Evolutionary conservation across 208 protist genomes (phyloP), one percentile per base, ranked within the genome.

Genomic region (Leishmania major): DNA sequence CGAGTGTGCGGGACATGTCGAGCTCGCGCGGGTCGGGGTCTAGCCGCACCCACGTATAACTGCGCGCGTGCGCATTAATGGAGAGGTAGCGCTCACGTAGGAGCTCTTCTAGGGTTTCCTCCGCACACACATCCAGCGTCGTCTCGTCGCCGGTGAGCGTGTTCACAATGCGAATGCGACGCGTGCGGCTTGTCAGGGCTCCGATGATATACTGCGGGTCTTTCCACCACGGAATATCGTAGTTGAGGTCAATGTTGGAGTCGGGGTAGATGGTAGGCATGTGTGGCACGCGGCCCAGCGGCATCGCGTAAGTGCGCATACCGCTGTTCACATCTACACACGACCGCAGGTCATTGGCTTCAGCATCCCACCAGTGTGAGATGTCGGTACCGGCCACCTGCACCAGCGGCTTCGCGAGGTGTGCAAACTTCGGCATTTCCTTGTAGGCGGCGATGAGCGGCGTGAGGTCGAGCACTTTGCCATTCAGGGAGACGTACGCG

Each of bases 21-120:
- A 98, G 88, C 62, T 91, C 92, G 10, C 94, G 87, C 15, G 89
- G 86, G 35, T 94, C 90, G 0, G 89, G 90, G 69, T 95, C 92
- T 28, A 97, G 88, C 43, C 95, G 88, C 79, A 93, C 95, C 97
- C 97, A 99, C 17, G 96, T 98, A 88, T 99, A 99, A 77, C 95
- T 98, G 35, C 89, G 81, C 37, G 97, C 97, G 84, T 99, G 97
- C 13, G 94, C 92, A 75, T 99, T 99, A 82, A 95, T 83, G 28
- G 51, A 64, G n/a, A 98, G 79, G 80, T 96, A 99, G 40, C 97
- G 85, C 67, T 94, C 93, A n/a, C 85, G 79, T n/a, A 97, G 78
- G 73, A 99, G 98, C 62, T 99, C 94, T n/a, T 83, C 73, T 3
- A 99, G 81, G 22, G 95, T 98, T 78, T 99, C 95, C 88, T 99